Conservation (phyloP, 768 basidiomycete genomes). For the Lentinula lateritia region DNA sequence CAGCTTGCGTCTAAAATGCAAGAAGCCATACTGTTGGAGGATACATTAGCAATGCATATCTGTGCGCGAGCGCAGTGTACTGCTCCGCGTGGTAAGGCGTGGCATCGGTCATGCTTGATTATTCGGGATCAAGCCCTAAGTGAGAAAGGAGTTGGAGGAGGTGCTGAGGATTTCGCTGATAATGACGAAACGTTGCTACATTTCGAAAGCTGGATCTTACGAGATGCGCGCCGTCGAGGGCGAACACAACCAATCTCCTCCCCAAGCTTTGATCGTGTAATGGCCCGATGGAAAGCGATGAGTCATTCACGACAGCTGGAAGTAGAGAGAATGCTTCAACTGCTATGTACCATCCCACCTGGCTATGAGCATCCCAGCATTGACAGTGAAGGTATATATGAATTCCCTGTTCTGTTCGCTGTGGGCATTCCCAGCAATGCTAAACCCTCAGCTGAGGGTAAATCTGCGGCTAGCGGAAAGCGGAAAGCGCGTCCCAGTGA, state of each 20-base stretch:
- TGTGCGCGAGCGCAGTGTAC: background rate
- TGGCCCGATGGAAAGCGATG: background rate
- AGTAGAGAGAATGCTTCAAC: background rate
- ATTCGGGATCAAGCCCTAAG: background rate
- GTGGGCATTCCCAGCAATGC: background rate
- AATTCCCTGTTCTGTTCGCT: background rate
- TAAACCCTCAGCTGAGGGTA: background rate
- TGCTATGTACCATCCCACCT: background rate
- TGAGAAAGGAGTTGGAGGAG: background rate
- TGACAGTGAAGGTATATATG: background rate
- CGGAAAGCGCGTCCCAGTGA: background rate
- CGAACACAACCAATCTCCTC: background rate
- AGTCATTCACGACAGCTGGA: background rate
- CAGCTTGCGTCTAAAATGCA: background rate
- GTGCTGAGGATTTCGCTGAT: background rate
- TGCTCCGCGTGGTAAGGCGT: background rate
- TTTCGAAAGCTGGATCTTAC: background rate
- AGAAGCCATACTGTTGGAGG: background rate
- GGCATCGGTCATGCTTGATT: background rate
- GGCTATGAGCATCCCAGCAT: background rate
- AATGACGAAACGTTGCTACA: background rate
- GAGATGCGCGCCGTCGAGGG: background rate
- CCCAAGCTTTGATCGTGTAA: background rate
- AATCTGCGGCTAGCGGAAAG: background rate
- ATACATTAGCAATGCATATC: background rate